Percentiles rank a stretch among this genome's conserved stretches.
Evolutionary conservation across 2,329 filamentous ascomycete genomes (phyloP).

Genomic region (Aspergillus texensis): DNA sequence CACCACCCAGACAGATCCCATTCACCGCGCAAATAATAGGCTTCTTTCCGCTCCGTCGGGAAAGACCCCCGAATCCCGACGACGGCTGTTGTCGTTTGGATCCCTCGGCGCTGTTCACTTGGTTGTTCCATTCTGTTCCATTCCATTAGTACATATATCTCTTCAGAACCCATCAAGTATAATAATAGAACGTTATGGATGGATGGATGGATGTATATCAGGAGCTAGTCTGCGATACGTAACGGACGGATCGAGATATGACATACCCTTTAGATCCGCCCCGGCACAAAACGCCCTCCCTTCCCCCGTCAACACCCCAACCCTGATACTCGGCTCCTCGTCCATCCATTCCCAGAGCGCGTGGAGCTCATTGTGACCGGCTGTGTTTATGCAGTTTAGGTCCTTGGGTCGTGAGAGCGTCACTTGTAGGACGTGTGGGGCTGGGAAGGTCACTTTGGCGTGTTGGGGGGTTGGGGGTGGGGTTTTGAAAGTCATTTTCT

Average conservation of each 20-base stretch:
- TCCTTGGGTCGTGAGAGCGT: constrained; percentile 48
- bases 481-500: constrained; percentile 32
- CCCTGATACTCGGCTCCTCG: constrained; percentile 43
- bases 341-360: constrained; percentile 51
- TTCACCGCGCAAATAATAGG: constrained; percentile 77
- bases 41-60: constrained; percentile 57
- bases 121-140: constrained; percentile 37
- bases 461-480: constrained; percentile 35
- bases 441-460: constrained; percentile 45
- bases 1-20: constrained; percentile 73
- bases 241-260: too few species aligned
- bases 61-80: constrained; percentile 47
- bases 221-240: too few species aligned
- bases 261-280: constrained; percentile 46
- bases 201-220: too few species aligned
- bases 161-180: too few species aligned
- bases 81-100: constrained; percentile 23
- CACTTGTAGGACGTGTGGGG: constrained; percentile 50
- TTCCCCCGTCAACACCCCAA: constrained; percentile 45
- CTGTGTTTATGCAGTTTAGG: constrained; percentile 50
- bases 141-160: too few species aligned
- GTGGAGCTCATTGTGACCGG: constrained; percentile 46
- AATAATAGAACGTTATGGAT: too few species aligned
- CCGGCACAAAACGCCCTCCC: constrained; percentile 50
- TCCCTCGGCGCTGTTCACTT: constrained; percentile 17